Evolutionary conservation across 768 basidiomycete genomes (phyloP).

Genomic region (Coprinopsis cinerea): DNA sequence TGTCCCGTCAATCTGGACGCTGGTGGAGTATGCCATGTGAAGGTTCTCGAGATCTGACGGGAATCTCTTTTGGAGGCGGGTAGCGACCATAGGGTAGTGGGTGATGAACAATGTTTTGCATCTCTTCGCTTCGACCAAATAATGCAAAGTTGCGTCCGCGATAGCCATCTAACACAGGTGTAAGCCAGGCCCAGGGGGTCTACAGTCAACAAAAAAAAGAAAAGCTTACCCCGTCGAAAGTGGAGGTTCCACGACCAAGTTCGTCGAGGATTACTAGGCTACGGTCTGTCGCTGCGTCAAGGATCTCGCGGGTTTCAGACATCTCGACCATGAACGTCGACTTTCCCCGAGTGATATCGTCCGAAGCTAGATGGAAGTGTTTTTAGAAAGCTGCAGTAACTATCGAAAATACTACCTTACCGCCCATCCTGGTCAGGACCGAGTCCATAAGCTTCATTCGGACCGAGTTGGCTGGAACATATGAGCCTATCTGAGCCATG

Average conservation of each 20-base stretch:
- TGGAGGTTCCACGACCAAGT: conserved; percentile 86
- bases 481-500: conserved; percentile 91
- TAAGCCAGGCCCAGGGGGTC: too few relatives aligned
- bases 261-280: conserved; percentile 90
- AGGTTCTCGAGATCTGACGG: conserved; percentile 63
- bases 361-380: conserved; percentile 53
- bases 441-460: conserved; percentile 78
- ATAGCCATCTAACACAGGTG: conserved; percentile 94
- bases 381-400: too few relatives aligned
- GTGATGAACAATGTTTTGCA: conserved; percentile 90
- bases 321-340: conserved; percentile 99
- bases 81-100: conserved; percentile 86
- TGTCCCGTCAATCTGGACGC: conserved; percentile 62
- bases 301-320: conserved; percentile 86
- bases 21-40: conserved; percentile 82
- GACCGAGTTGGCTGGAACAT: conserved; percentile 77
- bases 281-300: conserved; percentile 63
- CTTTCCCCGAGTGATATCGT: conserved; percentile 79
- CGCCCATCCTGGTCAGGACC: conserved; percentile 87
- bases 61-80: conserved; percentile 53
- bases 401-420: conserved; percentile 36
- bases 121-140: conserved; percentile 51
- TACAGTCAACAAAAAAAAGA: conserved; percentile 1
- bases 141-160: conserved; percentile 72
- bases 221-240: conserved; percentile 72